Conservation (phyloP, 2,329 filamentous ascomycete species). For the Fusarium tupiense region DNA sequence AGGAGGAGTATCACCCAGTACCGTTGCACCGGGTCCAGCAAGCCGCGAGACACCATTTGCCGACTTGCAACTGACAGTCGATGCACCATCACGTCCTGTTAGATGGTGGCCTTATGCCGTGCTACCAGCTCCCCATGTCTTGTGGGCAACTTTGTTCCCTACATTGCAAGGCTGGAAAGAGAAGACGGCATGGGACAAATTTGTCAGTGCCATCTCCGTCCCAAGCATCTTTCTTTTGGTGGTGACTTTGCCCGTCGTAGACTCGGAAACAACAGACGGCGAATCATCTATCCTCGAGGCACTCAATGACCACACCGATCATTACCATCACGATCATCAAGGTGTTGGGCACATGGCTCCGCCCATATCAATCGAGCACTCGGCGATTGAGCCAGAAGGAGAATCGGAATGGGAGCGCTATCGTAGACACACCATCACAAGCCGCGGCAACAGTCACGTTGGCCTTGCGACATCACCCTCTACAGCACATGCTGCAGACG, state of each 20-base stretch:
- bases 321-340: slow-evolving; percentile 40
- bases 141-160: slow-evolving; percentile 83
- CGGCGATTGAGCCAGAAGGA: slow-evolving; percentile 53
- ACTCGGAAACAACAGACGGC: slow-evolving; percentile 68
- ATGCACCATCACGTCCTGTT: slow-evolving; percentile 57
- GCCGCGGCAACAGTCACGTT: slow-evolving; percentile 39
- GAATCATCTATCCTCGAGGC: slow-evolving; percentile 40
- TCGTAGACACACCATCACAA: slow-evolving; percentile 55
- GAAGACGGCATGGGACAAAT: slow-evolving; percentile 86
- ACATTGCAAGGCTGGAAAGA: slow-evolving; percentile 84
- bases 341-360: slow-evolving; percentile 47
- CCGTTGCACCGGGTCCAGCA: slow-evolving; percentile 50
- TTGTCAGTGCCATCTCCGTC: slow-evolving; percentile 84
- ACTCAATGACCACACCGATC: slow-evolving; percentile 44
- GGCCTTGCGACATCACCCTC: slow-evolving; percentile 30
- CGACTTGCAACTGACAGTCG: slow-evolving; percentile 52
- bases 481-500: slow-evolving; percentile 29
- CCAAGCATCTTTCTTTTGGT: slow-evolving; percentile 91
- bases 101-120: slow-evolving; percentile 84
- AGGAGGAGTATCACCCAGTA: slow-evolving; percentile 53
- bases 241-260: slow-evolving; percentile 90
- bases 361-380: slow-evolving; percentile 49
- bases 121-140: slow-evolving; percentile 75
- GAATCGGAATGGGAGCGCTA: slow-evolving; percentile 71
- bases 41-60: slow-evolving; percentile 61